A percentile compares a stretch with the other conserved stretches of the same genome.
phyloP scores from a whole-genome alignment of 1,139 yeast genomes.

The Taiozyma sp. region DNA sequence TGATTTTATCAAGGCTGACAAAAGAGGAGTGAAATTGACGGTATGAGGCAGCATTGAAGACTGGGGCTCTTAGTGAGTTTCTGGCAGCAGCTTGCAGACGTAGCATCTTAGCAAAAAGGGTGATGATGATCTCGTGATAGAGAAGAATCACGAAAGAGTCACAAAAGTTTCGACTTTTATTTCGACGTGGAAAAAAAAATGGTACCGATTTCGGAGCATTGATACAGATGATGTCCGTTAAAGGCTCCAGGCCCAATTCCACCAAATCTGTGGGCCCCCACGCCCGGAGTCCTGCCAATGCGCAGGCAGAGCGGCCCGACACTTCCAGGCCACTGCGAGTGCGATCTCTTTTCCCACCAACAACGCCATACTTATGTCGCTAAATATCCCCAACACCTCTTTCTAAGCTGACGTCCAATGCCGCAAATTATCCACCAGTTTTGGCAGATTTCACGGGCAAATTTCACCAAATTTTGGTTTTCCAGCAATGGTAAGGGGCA shows the following conservation, averaged over 20 bases:
- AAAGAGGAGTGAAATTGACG: conserved; percentile 8
- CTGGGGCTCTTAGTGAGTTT: conserved; percentile 14
- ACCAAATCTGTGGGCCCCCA: not conserved
- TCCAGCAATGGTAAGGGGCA: not conserved
- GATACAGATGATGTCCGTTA: not conserved
- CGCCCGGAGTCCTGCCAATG: not conserved
- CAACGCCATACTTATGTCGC: not conserved
- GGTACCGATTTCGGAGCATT: not conserved
- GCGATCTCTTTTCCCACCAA: not conserved
- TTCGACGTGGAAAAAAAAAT: not conserved
- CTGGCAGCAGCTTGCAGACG: conserved; percentile 18
- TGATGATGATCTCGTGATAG: not conserved
- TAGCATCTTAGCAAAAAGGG: conserved; percentile 10
- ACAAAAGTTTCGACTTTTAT: not conserved
- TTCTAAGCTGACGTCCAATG: not conserved
- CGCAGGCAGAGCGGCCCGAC: not conserved
- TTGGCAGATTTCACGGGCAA: not conserved
- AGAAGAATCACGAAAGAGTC: not conserved
- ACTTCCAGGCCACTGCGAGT: not conserved
- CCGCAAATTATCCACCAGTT: not conserved
- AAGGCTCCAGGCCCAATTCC: not conserved
- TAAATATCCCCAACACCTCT: not conserved
- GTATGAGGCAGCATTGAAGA: conserved; percentile 7
- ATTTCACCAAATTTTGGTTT: not conserved
- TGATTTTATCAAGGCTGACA: conserved; percentile 45